These are phyloP conservation scores for Rubia tinctorum DNA, from an alignment of 305 asterid genomes.

Conservation along the genomic window DNA sequence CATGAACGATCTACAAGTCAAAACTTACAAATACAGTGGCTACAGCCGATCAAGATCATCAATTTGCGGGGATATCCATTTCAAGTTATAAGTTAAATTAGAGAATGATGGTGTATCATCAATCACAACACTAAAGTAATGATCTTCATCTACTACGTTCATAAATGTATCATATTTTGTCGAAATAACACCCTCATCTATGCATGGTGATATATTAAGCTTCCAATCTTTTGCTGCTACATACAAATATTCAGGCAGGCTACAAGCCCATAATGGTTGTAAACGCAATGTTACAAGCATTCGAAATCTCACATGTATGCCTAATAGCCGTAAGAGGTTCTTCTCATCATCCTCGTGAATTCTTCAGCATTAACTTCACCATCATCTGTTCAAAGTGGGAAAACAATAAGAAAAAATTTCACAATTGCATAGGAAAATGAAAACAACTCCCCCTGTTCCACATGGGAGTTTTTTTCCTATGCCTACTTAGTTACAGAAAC, in stretches of 20 bases:
- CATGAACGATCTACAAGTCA: not conserved
- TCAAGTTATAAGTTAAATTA: too few relatives aligned
- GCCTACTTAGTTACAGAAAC: not conserved
- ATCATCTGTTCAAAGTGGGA: conserved; percentile 22
- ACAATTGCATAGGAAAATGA: not conserved
- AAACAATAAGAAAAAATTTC: not conserved
- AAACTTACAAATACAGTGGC: not conserved
- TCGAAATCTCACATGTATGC: too few relatives aligned
- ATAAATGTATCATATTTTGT: not conserved
- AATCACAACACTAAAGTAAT: not conserved
- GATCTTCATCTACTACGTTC: not conserved
- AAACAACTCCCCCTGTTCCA: not conserved
- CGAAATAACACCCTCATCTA: not conserved
- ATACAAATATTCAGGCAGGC: not conserved
- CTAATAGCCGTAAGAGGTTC: conserved; percentile 27
- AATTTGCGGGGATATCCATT: not conserved
- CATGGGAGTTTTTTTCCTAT: not conserved
- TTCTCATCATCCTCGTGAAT: conserved; percentile 32
- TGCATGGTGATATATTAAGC: not conserved
- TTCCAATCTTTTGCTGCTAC: not conserved
- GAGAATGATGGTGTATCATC: not conserved
- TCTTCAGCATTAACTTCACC: conserved; percentile 36
- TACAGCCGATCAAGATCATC: not conserved
- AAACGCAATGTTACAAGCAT: conserved; percentile 35
- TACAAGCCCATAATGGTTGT: not conserved